Percentiles rank a stretch among this genome's conserved stretches.
Conservation (phyloP, 108 stramenopile genomes). For the Cyclotella cryptica region DNA sequence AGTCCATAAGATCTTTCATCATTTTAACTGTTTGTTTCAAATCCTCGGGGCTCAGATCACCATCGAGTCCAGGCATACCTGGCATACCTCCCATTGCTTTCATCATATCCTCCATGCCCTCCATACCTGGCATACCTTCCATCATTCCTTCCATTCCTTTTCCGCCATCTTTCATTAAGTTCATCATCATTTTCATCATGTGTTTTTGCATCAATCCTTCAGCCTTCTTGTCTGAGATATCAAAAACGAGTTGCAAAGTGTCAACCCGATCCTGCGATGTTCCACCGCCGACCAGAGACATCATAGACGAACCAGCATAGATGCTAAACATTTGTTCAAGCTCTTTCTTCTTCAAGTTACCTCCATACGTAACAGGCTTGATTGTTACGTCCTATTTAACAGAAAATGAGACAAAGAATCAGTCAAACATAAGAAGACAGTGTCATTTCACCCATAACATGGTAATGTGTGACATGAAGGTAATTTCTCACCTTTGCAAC, state of each 20-base stretch:
- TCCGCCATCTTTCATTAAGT: slow-evolving; percentile 79
- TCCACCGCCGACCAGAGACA: slow-evolving; percentile 55
- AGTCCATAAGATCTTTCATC: slow-evolving; percentile 81
- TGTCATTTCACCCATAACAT: neutral
- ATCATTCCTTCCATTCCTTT: slow-evolving; percentile 52
- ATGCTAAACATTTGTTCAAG: slow-evolving; percentile 85
- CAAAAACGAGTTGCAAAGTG: slow-evolving; percentile 78
- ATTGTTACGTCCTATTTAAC: slow-evolving; percentile 62
- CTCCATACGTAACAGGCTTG: slow-evolving; percentile 86
- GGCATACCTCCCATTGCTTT: slow-evolving; percentile 62
- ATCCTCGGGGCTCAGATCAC: slow-evolving; percentile 68
- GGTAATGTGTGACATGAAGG: neutral
- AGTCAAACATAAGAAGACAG: neutral
- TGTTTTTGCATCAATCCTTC: slow-evolving; percentile 88
- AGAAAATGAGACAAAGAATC: neutral
- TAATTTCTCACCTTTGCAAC: slow-evolving; percentile 65
- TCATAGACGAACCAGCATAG: slow-evolving; percentile 78
- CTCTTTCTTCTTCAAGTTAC: slow-evolving; percentile 72
- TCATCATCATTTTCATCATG: slow-evolving; percentile 89
- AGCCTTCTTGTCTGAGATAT: slow-evolving; percentile 81
- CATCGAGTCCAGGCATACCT: slow-evolving; percentile 63
- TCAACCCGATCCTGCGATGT: slow-evolving; percentile 63
- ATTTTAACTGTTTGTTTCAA: slow-evolving; percentile 71
- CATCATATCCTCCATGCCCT: slow-evolving; percentile 89
- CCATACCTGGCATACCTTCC: slow-evolving; percentile 63